A percentile compares a stretch with the other conserved stretches of the same genome.
phyloP scores from a whole-genome alignment of 192 early-diverging fungal genomes.

The Jimgerdemannia lactiflua region DNA sequence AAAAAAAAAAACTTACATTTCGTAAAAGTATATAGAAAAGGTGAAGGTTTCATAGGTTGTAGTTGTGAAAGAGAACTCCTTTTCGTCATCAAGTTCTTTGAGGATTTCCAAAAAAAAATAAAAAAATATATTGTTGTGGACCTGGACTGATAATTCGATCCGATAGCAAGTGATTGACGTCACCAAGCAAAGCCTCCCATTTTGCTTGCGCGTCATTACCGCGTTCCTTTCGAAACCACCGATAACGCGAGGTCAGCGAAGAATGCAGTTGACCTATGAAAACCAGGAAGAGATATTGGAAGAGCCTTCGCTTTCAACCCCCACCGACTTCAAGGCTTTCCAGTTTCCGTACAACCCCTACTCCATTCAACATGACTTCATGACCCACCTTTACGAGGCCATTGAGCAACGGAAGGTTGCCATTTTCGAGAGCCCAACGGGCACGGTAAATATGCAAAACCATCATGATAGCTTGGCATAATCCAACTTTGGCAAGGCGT shows the following conservation, averaged over 20 bases:
- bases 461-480: background rate
- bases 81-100: too few relatives aligned
- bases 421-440: slow-evolving; percentile 92
- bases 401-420: slow-evolving; percentile 68
- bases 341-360: slow-evolving; percentile 73
- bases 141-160: too few relatives aligned
- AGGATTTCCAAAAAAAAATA: too few relatives aligned
- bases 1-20: background rate
- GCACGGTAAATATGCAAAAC: slow-evolving; percentile 55
- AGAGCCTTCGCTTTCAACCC: background rate
- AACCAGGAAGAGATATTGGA: background rate
- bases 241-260: too few relatives aligned
- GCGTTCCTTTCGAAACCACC: too few relatives aligned
- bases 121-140: too few relatives aligned
- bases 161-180: too few relatives aligned
- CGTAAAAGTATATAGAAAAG: too few relatives aligned
- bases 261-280: background rate
- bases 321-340: background rate
- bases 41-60: too few relatives aligned
- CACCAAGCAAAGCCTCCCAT: too few relatives aligned
- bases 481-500: background rate
- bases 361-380: slow-evolving; percentile 74
- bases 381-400: slow-evolving; percentile 67
- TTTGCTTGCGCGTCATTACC: too few relatives aligned
- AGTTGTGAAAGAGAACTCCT: too few relatives aligned